Evolutionary conservation across 345 rosid species (phyloP).

Genomic region (Orychophragmus violaceus): DNA sequence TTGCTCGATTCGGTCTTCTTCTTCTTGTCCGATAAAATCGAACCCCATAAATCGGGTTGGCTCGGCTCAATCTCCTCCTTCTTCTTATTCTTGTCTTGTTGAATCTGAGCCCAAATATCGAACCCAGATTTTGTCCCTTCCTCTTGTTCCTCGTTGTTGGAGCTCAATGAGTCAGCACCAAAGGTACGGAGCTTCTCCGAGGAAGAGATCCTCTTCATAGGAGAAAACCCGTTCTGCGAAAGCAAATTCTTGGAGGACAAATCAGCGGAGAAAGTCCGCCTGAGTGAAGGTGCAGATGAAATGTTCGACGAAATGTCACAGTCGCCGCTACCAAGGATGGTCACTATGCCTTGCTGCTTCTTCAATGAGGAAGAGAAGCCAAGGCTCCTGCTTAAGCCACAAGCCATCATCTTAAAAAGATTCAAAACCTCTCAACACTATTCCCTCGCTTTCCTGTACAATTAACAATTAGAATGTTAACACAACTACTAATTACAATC

Average conservation of each 20-base stretch:
- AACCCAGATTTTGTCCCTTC: conserved; percentile 22
- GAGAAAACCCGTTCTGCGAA: conserved; percentile 40
- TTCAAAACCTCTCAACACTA: neutral
- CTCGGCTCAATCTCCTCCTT: conserved; percentile 23
- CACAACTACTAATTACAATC: conserved; percentile 32
- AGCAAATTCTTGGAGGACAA: conserved; percentile 78
- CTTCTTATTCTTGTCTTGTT: conserved; percentile 31
- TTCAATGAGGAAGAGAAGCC: conserved; percentile 40
- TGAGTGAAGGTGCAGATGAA: conserved; percentile 45
- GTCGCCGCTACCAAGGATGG: conserved; percentile 58
- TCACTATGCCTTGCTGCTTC: conserved; percentile 66
- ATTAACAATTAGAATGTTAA: conserved; percentile 17
- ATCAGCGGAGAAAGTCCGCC: conserved; percentile 77
- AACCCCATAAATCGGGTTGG: conserved; percentile 55
- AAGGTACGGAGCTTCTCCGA: conserved; percentile 42
- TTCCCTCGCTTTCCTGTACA: conserved; percentile 29
- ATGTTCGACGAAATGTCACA: conserved; percentile 23
- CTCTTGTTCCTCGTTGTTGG: conserved; percentile 19
- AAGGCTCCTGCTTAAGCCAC: conserved; percentile 40
- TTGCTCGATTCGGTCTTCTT: conserved; percentile 29
- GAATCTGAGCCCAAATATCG: conserved; percentile 50
- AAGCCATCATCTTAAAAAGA: conserved; percentile 35
- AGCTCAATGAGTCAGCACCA: conserved; percentile 27
- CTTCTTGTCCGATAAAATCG: conserved; percentile 47
- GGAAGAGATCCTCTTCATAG: conserved; percentile 52